Evolutionary conservation across 768 basidiomycete species (phyloP), one percentile per base, ranked within the genome.

Genomic region (Trametes maxima): DNA sequence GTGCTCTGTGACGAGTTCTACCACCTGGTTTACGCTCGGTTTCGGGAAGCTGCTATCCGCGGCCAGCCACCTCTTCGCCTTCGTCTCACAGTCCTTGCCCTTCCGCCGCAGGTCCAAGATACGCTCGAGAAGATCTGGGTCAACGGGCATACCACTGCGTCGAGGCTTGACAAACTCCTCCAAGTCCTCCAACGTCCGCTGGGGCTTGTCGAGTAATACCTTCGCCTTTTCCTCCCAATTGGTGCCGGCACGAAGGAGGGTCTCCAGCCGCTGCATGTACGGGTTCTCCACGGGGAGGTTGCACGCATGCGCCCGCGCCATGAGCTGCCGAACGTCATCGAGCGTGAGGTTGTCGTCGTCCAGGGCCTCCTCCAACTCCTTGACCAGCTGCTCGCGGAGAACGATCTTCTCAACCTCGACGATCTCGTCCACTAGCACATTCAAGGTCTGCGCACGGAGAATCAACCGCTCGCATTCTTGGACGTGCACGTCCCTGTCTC

Each of bases 391-490:
- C 68, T 91, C 86, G 12, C 92, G 85, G 58, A 89, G 84, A 22
- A 93, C 88, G 57, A 95, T 87, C 74, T 85, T 88, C 77, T 91
- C 87, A 19, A 97, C 80, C 63, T 89, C 85, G 17, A 79, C 71
- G 14, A 95, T 77, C 71, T 95, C 92, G 14, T 93, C 89, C 19
- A 96, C 78, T 51, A 86, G 80, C n/a, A 96, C 88, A 65, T 94
- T 94, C 55, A 95, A 74, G 10, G 90, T 87, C 2, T 86, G 86
- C 1, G 86, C 87, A 25, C 89, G 82, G 53, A 85, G 71, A 56
- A 93, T 79, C 2, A 94, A 76, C 39, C 81, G 83, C 64, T 88
- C 88, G 73, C 91, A 92, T 45, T 90, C 86, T 56, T 81, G 77
- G 58, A 92, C 75, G 68, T 82, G 88, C 17, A 78, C 75, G 44